Conservation (phyloP, 169 alveolate genomes). For the Plasmodium blacklocki region DNA sequence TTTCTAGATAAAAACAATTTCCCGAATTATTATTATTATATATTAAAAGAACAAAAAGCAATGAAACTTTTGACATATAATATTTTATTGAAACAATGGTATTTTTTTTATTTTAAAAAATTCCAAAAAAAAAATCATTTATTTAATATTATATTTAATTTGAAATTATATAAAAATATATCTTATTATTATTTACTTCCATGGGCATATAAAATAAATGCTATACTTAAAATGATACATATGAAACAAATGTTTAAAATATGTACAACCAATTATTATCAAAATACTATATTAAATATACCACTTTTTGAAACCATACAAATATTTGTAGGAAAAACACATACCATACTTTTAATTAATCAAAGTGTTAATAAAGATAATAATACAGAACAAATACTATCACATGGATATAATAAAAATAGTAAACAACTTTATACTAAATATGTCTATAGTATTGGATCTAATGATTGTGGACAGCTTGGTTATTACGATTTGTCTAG, state of each 20-base stretch:
- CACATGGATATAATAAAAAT: constrained; percentile 1
- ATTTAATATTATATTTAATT: constrained; percentile 75
- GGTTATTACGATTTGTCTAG: constrained; percentile 83
- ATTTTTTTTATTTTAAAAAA: constrained; percentile 71
- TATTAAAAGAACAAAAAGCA: constrained; percentile 69
- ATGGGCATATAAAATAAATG: constrained; percentile 75
- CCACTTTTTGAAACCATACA: constrained; percentile 73
- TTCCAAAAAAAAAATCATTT: constrained; percentile 70
- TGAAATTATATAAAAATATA: constrained; percentile 63
- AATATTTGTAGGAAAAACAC: constrained; percentile 73
- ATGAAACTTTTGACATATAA: constrained; percentile 63
- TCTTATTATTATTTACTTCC: constrained; percentile 65
- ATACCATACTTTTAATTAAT: constrained; percentile 57
- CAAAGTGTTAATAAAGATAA: constrained; percentile 29
- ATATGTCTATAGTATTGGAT: constrained; percentile 95
- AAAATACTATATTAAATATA: constrained; percentile 15
- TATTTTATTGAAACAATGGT: constrained; percentile 75
- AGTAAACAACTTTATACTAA: constrained; percentile 27
- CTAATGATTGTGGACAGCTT: constrained; percentile 94
- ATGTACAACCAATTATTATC: constrained; percentile 11
- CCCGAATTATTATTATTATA: constrained; percentile 64
- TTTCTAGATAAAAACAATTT: constrained; percentile 69
- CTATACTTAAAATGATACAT: constrained; percentile 54
- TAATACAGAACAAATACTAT: background rate
- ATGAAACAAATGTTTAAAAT: constrained; percentile 72